phyloP scores from a whole-genome alignment of 352 stramenopile genomes.

The Thraustochytrium sp. region DNA sequence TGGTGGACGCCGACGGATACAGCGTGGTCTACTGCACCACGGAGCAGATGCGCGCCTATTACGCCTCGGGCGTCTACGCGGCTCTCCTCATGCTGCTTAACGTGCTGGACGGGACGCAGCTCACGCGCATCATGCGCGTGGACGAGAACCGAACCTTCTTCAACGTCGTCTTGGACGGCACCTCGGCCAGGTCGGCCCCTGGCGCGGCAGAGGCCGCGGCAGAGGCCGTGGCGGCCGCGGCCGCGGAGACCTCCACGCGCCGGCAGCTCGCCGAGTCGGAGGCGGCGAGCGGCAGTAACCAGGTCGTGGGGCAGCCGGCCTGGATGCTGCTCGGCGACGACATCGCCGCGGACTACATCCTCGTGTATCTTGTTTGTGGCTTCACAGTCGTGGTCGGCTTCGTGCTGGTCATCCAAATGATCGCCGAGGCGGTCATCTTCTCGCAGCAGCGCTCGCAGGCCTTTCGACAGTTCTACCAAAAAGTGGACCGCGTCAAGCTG shows the following conservation, averaged over 20 bases:
- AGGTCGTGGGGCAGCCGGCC: neutral
- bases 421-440: constrained; percentile 36
- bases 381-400: constrained; percentile 38
- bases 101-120: neutral
- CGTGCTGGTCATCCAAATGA: constrained; percentile 33
- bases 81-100: constrained; percentile 24
- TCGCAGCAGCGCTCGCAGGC: neutral
- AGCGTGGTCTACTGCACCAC: neutral
- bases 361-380: neutral
- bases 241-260: no score
- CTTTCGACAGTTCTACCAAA: constrained; percentile 32
- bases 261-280: neutral
- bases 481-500: constrained; percentile 7
- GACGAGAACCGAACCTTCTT: neutral
- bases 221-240: no score
- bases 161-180: no score
- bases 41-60: constrained; percentile 23
- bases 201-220: no score
- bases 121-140: neutral
- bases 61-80: neutral
- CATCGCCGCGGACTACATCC: neutral
- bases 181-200: no score
- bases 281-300: no score
- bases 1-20: neutral
- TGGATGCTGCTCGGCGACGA: constrained; percentile 6